Percentiles rank a stretch among this genome's conserved stretches.
Conservation (phyloP, 106 monocot species). For the Triglochin maritima region DNA sequence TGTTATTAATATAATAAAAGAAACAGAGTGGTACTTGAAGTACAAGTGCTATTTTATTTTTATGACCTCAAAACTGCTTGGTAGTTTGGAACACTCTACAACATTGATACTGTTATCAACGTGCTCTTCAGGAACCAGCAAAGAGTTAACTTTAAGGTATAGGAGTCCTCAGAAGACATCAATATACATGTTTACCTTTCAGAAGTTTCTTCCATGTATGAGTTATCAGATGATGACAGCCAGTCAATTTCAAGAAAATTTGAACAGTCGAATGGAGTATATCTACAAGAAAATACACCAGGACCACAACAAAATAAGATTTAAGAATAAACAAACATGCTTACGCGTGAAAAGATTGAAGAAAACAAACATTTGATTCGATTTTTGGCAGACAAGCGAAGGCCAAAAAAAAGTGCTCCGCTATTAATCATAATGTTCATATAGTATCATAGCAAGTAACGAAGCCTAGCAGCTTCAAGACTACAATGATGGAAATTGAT, state of each 20-base stretch:
- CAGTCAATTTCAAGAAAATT: conserved; percentile 82
- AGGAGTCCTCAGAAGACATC: neutral
- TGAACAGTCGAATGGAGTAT: conserved; percentile 47
- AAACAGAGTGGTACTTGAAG: neutral
- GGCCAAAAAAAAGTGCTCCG: conserved; percentile 17
- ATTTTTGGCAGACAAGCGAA: neutral
- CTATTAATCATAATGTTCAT: neutral
- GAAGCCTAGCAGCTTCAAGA: neutral
- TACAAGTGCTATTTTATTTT: neutral
- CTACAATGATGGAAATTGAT: neutral
- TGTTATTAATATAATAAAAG: neutral
- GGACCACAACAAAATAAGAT: neutral
- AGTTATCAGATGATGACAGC: conserved; percentile 74
- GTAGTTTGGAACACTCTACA: too few species aligned
- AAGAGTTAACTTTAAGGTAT: neutral
- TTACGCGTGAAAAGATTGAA: too few species aligned
- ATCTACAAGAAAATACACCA: conserved; percentile 15
- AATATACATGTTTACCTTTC: conserved; percentile 39
- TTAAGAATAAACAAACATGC: conserved; percentile 8
- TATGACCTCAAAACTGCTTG: neutral
- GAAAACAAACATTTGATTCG: too few species aligned
- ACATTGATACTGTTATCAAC: too few species aligned
- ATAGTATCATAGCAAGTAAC: neutral
- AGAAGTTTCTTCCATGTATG: conserved; percentile 56
- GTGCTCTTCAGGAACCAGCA: neutral